These are phyloP conservation scores for Syzygium oleosum DNA, from an alignment of 345 rosid genomes.

Conservation along the genomic window DNA sequence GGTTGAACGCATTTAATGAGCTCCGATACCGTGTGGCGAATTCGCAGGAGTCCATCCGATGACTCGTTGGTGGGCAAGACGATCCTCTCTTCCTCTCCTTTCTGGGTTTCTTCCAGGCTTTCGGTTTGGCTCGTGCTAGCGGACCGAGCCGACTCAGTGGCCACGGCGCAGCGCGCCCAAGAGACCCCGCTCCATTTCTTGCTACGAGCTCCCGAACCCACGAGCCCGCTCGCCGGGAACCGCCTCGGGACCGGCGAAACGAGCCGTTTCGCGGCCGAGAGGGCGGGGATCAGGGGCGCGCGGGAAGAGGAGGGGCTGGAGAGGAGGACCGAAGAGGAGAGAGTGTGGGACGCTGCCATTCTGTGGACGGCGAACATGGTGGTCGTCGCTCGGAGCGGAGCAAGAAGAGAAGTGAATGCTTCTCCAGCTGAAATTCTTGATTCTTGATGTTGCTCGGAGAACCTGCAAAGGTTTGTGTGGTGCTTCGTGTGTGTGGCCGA, in stretches of 20 bases:
- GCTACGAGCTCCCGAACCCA: slow-evolving; percentile 1
- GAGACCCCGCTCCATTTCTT: slow-evolving; percentile 17
- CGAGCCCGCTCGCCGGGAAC: not conserved
- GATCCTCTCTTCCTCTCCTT: slow-evolving; percentile 18
- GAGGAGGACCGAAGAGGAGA: slow-evolving; percentile 26
- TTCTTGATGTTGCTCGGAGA: not conserved
- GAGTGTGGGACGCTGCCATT: slow-evolving; percentile 42
- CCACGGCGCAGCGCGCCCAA: slow-evolving; percentile 32
- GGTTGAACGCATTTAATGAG: not conserved
- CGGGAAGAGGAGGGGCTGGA: slow-evolving; percentile 18
- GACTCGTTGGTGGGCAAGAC: slow-evolving; percentile 81
- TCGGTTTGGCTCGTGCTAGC: slow-evolving; percentile 4
- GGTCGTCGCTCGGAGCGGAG: not conserved
- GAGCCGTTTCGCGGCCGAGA: slow-evolving; percentile 28
- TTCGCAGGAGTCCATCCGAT: slow-evolving; percentile 58
- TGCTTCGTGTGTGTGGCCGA: not conserved
- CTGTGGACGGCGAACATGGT: slow-evolving; percentile 6
- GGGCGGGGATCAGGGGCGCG: not conserved
- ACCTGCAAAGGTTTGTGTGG: not conserved
- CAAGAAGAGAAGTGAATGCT: not conserved
- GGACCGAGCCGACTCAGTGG: slow-evolving; percentile 45
- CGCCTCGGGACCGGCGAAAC: slow-evolving; percentile 22
- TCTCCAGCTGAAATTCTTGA: not conserved
- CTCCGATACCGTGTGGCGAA: slow-evolving; percentile 71
- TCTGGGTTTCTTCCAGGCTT: slow-evolving; percentile 10